Evolutionary conservation across 805 yeast species (phyloP).

Genomic region (Kuraishia cidri): DNA sequence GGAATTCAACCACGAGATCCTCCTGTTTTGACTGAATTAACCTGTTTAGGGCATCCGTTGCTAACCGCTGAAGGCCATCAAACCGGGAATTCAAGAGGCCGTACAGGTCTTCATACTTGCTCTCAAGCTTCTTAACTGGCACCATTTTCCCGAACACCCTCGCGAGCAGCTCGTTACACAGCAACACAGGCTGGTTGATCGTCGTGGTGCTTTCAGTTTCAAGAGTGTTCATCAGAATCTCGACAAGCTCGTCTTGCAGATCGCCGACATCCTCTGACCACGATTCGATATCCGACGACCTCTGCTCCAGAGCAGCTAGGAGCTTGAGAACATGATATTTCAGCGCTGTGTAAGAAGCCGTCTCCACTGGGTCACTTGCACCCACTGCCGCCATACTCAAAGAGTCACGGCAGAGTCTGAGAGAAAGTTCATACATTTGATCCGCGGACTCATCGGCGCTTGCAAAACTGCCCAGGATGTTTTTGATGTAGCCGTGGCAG

Average conservation of each 20-base stretch:
- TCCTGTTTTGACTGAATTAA: slow-evolving; percentile 42
- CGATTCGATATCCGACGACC: slow-evolving; percentile 17
- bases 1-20: slow-evolving; percentile 52
- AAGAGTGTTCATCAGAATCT: slow-evolving; percentile 25
- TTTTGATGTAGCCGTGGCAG: slow-evolving; percentile 5
- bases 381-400: slow-evolving; percentile 30
- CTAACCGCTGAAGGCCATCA: slow-evolving; percentile 33
- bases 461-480: background rate
- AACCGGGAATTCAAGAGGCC: slow-evolving; percentile 15
- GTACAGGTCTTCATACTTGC: slow-evolving; percentile 25
- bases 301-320: slow-evolving; percentile 19
- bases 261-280: slow-evolving; percentile 26
- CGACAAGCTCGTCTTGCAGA: slow-evolving; percentile 32
- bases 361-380: slow-evolving; percentile 11
- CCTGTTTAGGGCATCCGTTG: slow-evolving; percentile 26
- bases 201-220: slow-evolving; percentile 3
- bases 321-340: slow-evolving; percentile 37
- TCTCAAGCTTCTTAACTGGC: slow-evolving; percentile 18
- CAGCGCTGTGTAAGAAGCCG: slow-evolving; percentile 24
- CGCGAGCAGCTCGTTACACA: background rate
- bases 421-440: slow-evolving; percentile 28
- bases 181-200: background rate
- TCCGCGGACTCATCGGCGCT: slow-evolving; percentile 4
- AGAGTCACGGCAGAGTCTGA: slow-evolving; percentile 31
- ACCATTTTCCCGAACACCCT: slow-evolving; percentile 8